Evolutionary conservation across 2,329 filamentous ascomycete species (phyloP).

Genomic region (Aspergillus oerlinghausenensis): DNA sequence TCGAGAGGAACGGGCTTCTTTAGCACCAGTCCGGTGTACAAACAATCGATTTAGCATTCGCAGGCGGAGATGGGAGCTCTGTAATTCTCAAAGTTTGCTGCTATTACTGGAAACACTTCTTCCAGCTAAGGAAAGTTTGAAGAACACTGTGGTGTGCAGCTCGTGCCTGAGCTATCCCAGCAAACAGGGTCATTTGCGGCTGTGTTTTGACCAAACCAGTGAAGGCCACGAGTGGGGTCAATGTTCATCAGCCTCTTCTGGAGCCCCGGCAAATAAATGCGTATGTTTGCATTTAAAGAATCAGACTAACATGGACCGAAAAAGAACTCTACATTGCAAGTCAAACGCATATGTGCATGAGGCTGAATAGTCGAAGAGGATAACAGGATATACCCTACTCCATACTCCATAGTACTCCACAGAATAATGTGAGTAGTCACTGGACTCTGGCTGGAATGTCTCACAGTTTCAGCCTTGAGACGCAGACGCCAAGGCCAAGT

Average conservation of each 20-base stretch:
- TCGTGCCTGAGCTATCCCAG: background rate
- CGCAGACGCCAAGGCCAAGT: background rate
- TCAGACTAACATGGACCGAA: background rate
- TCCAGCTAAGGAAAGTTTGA: background rate
- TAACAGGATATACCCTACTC: too few species aligned
- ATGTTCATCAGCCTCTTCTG: background rate
- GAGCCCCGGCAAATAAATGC: background rate
- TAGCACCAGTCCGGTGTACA: background rate
- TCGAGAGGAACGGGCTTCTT: background rate
- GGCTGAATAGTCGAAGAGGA: too few species aligned
- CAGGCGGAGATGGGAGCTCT: background rate
- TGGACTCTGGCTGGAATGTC: background rate
- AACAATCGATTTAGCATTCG: too few species aligned
- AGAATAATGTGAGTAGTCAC: too few species aligned
- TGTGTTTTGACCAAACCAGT: background rate
- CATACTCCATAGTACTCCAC: too few species aligned
- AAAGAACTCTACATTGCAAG: background rate
- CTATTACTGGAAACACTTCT: background rate
- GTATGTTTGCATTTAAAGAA: background rate
- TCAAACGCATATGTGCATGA: background rate
- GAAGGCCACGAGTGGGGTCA: background rate
- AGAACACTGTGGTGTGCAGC: background rate
- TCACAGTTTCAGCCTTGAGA: constrained; percentile 7
- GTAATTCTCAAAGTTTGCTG: background rate
- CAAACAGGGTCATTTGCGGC: background rate